A percentile compares a stretch with the other conserved stretches of the same genome.
Conservation (phyloP, 2,329 filamentous ascomycete genomes). For the Fusarium domesticum region DNA sequence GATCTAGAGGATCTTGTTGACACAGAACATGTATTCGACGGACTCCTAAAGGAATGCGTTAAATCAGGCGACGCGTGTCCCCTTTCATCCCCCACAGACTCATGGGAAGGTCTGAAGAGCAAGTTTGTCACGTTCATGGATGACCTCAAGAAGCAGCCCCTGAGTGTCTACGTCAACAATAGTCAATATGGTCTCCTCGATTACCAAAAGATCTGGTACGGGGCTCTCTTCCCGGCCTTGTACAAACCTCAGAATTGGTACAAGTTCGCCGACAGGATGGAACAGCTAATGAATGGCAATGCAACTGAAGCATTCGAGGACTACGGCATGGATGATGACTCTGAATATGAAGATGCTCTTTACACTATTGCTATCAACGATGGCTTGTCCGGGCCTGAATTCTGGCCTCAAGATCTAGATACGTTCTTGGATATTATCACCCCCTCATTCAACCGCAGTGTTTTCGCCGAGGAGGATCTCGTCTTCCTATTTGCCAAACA, state of each 20-base stretch:
- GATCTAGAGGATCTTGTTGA: constrained; percentile 29
- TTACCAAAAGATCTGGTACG: constrained; percentile 34
- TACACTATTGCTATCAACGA: constrained; percentile 31
- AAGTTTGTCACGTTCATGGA: constrained; percentile 34
- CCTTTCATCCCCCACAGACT: constrained; percentile 36
- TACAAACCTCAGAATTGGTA: constrained; percentile 40
- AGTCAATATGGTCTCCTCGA: constrained; percentile 39
- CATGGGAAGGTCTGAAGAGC: constrained; percentile 34
- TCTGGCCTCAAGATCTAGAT: constrained; percentile 35
- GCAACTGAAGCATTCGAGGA: constrained; percentile 37
- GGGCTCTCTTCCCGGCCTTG: constrained; percentile 39
- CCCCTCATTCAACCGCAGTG: constrained; percentile 33
- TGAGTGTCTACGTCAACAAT: constrained; percentile 43
- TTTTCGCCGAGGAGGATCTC: constrained; percentile 30
- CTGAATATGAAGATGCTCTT: constrained; percentile 24
- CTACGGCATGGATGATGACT: constrained; percentile 28
- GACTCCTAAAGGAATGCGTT: constrained; percentile 36
- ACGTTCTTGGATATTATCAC: constrained; percentile 35
- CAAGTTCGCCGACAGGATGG: constrained; percentile 34
- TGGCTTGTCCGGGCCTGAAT: constrained; percentile 16
- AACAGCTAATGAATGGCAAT: constrained; percentile 38
- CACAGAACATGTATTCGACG: constrained; percentile 31
- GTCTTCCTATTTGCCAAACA: constrained; percentile 33
- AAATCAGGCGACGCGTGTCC: constrained; percentile 46
- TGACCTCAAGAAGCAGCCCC: constrained; percentile 37